Conservation (phyloP, 1,284 basidiomycete genomes). For the Naganishia sp. region DNA sequence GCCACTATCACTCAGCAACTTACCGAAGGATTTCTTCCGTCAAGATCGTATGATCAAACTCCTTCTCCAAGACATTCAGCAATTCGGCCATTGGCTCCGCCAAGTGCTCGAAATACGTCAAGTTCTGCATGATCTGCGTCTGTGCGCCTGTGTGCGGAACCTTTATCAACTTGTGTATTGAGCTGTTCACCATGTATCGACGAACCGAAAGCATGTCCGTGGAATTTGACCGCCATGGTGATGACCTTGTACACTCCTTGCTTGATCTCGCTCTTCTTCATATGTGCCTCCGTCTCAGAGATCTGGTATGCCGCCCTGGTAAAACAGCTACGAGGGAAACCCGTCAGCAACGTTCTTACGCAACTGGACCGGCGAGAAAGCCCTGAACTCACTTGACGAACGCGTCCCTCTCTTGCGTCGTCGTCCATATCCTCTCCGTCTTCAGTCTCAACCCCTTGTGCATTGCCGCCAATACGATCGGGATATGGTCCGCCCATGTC, state of each 20-base stretch:
- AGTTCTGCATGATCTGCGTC: conserved; percentile 83
- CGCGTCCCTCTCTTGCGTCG: conserved; percentile 75
- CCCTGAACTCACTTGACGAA: conserved; percentile 67
- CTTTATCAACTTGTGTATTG: not conserved
- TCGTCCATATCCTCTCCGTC: conserved; percentile 82
- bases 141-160: conserved; percentile 60
- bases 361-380: not conserved
- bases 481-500: conserved; percentile 78
- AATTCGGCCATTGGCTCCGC: conserved; percentile 93
- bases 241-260: conserved; percentile 82
- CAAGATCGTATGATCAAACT: conserved; percentile 86
- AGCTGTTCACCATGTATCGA: conserved; percentile 7
- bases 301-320: conserved; percentile 83
- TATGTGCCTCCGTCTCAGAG: conserved; percentile 80
- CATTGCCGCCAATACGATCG: conserved; percentile 67
- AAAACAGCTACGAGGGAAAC: conserved; percentile 64
- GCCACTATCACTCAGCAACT: conserved; percentile 32
- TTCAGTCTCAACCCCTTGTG: conserved; percentile 71
- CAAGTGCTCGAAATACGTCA: conserved; percentile 94
- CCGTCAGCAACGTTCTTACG: not conserved
- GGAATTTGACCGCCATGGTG: conserved; percentile 87
- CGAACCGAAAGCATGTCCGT: conserved; percentile 72
- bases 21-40: conserved; percentile 80
- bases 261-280: conserved; percentile 75
- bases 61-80: conserved; percentile 73